Evolutionary conservation across 495 filamentous ascomycete species (phyloP).

Genomic region (Neurospora sp.): DNA sequence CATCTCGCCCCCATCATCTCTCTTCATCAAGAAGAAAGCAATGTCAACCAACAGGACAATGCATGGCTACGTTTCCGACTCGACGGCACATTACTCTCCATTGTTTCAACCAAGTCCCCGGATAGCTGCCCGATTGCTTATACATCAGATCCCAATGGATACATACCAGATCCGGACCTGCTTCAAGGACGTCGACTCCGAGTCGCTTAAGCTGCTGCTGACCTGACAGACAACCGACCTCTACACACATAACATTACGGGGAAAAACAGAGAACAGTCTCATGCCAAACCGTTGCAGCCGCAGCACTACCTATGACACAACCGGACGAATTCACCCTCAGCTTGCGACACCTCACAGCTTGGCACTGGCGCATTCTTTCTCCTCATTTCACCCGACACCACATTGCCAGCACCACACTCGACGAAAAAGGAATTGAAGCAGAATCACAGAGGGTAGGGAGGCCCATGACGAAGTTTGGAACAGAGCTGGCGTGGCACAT

Average conservation of each 20-base stretch:
- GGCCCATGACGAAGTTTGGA: not conserved
- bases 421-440: not conserved
- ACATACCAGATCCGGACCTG: not conserved
- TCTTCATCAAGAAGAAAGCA: not conserved
- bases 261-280: not conserved
- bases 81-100: not conserved
- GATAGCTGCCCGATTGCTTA: not conserved
- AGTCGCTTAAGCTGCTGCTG: not conserved
- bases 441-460: not conserved
- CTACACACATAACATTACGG: not conserved
- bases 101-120: not conserved
- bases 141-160: not conserved
- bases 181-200: not conserved
- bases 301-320: not conserved
- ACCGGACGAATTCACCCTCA: not conserved
- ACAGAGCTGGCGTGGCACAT: not conserved
- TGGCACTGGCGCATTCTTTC: not conserved
- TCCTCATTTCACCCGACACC: not conserved
- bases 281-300: not conserved
- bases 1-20: not conserved
- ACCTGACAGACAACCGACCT: not conserved
- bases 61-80: not conserved
- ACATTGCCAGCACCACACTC: not conserved
- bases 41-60: not conserved
- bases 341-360: not conserved